Conservation (phyloP, 1,284 basidiomycete species). For the Boletellus sp. region DNA sequence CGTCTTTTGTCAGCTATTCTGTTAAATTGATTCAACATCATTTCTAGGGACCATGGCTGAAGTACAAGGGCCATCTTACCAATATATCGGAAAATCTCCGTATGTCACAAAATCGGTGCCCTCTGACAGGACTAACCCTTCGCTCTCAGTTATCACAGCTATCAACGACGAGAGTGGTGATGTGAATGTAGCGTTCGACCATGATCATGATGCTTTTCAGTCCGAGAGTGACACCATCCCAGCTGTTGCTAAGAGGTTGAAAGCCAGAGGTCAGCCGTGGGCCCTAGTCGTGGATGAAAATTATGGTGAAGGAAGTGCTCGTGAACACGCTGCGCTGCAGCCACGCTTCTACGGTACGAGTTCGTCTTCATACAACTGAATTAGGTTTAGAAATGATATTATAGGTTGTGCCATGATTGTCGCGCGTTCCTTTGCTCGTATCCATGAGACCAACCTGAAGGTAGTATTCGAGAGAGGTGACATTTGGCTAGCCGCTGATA, state of each 20-base stretch:
- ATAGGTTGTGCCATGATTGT: constrained; percentile 80
- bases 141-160: constrained; percentile 64
- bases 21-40: constrained; percentile 7
- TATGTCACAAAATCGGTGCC: constrained; percentile 39
- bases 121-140: constrained; percentile 37
- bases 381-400: background rate
- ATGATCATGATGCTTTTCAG: constrained; percentile 45
- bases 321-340: constrained; percentile 96
- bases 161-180: constrained; percentile 91
- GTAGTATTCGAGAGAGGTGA: constrained; percentile 37
- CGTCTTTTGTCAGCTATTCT: background rate
- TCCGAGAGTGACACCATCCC: constrained; percentile 80
- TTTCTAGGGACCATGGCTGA: constrained; percentile 87
- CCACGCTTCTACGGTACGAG: constrained; percentile 87
- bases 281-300: constrained; percentile 94
- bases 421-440: constrained; percentile 93
- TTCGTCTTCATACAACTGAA: background rate
- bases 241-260: constrained; percentile 83
- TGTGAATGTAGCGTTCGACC: constrained; percentile 86
- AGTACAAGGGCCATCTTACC: constrained; percentile 95
- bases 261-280: constrained; percentile 83
- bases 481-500: constrained; percentile 1
- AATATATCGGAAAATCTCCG: constrained; percentile 96
- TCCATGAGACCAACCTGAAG: constrained; percentile 98
- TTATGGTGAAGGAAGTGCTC: constrained; percentile 97